A percentile compares a stretch with the other conserved stretches of the same genome.
Evolutionary conservation across 805 yeast genomes (phyloP).

Genomic region (Saccharomycopsis fibuligera): DNA sequence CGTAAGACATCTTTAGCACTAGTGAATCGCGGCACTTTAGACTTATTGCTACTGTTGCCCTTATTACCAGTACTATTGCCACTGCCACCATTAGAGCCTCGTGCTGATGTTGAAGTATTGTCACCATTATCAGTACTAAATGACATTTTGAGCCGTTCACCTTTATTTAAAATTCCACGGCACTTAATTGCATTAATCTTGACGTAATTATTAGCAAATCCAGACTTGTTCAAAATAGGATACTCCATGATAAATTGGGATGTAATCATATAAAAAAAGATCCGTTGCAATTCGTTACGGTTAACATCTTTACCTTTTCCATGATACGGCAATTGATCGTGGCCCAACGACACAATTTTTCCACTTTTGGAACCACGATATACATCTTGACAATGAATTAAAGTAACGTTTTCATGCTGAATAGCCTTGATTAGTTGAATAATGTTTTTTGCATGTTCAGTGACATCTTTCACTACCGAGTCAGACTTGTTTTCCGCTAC

Average conservation of each 20-base stretch:
- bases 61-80: constrained; percentile 1
- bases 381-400: constrained; percentile 75
- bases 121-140: constrained; percentile 7
- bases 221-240: constrained; percentile 63
- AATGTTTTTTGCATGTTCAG: constrained; percentile 53
- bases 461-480: constrained; percentile 58
- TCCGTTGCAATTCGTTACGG: constrained; percentile 71
- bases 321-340: constrained; percentile 51
- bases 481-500: constrained; percentile 33
- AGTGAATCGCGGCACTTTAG: constrained; percentile 1
- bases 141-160: constrained; percentile 40
- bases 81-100: constrained; percentile 3
- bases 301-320: constrained; percentile 63
- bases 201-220: constrained; percentile 76
- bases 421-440: constrained; percentile 51
- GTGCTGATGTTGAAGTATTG: not conserved
- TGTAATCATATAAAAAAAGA: constrained; percentile 71
- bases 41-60: not conserved
- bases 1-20: constrained; percentile 1
- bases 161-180: constrained; percentile 37
- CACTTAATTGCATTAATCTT: constrained; percentile 51
- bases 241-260: constrained; percentile 64
- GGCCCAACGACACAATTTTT: constrained; percentile 59
- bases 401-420: constrained; percentile 59
- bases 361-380: constrained; percentile 63